A percentile compares a stretch with the other conserved stretches of the same genome.
phyloP scores from a whole-genome alignment of 2,329 filamentous ascomycete genomes.

The Fusarium verrucosum region DNA sequence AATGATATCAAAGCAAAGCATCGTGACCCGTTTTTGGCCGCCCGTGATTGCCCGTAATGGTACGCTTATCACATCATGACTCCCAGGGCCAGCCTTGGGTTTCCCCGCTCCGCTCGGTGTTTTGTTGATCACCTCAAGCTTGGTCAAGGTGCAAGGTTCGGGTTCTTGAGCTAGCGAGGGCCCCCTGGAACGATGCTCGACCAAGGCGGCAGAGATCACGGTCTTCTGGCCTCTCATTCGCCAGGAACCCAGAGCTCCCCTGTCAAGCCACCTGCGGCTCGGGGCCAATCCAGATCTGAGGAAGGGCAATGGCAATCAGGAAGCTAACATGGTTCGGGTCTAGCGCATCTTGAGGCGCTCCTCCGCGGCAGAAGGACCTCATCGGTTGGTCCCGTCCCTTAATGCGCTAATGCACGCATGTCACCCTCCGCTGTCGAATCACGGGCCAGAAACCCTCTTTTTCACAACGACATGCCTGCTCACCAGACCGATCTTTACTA shows the following conservation, averaged over 20 bases:
- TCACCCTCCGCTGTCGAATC: conserved; percentile 55
- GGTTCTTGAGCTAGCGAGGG: conserved; percentile 18
- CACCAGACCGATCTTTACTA: conserved; percentile 40
- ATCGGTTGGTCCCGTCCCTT: conserved; percentile 59
- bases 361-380: conserved; percentile 48
- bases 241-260: not conserved
- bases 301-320: conserved; percentile 43
- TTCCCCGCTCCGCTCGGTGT: conserved; percentile 27
- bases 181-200: conserved; percentile 21
- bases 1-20: not conserved
- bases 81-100: conserved; percentile 8
- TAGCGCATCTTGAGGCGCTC: conserved; percentile 33
- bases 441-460: conserved; percentile 37
- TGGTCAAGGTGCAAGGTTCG: conserved; percentile 3
- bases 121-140: conserved; percentile 26
- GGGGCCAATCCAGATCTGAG: conserved; percentile 55
- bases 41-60: conserved; percentile 32
- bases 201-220: conserved; percentile 15
- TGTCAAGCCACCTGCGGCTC: conserved; percentile 39
- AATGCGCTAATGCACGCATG: conserved; percentile 56
- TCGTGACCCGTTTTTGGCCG: not conserved
- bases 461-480: conserved; percentile 37
- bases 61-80: conserved; percentile 29
- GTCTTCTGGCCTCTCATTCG: conserved; percentile 20
- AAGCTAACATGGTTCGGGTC: not conserved